Conservation (phyloP, 305 asterid genomes). For the Fraxinus floribunda region DNA sequence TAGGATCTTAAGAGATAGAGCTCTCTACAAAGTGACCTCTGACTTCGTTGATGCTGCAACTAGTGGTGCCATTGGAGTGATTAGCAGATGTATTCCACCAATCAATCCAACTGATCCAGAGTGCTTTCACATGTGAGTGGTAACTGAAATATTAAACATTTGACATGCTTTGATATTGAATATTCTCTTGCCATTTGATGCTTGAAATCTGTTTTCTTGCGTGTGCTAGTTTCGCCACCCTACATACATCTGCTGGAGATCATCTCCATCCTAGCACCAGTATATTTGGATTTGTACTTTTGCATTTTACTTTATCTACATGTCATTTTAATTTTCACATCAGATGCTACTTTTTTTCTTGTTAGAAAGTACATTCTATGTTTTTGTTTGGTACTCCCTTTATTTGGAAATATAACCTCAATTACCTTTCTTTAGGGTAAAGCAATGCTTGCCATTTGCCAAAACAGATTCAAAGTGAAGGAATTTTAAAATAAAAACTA, state of each 20-base stretch:
- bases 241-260: not conserved
- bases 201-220: not conserved
- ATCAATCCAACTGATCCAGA: conserved; percentile 98
- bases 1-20: conserved; percentile 92
- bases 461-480: not conserved
- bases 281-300: not conserved
- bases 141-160: conserved; percentile 14
- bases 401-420: conserved; percentile 1
- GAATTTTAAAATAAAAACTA: not conserved
- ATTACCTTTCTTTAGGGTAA: not conserved
- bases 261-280: not conserved
- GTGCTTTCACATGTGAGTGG: conserved; percentile 90
- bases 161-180: not conserved
- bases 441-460: not conserved
- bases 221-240: not conserved
- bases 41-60: conserved; percentile 96
- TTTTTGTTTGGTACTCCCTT: not conserved
- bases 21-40: conserved; percentile 73
- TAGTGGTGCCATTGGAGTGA: conserved; percentile 90
- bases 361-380: not conserved
- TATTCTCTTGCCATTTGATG: not conserved
- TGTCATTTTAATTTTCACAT: conserved; percentile 1
- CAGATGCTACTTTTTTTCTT: not conserved
- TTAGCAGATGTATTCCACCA: conserved; percentile 88
- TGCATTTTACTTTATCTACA: not conserved